Percentiles rank a stretch among this genome's conserved stretches.
Conservation (phyloP, 1,284 basidiomycete genomes). For the Acaromyces ingoldii region DNA sequence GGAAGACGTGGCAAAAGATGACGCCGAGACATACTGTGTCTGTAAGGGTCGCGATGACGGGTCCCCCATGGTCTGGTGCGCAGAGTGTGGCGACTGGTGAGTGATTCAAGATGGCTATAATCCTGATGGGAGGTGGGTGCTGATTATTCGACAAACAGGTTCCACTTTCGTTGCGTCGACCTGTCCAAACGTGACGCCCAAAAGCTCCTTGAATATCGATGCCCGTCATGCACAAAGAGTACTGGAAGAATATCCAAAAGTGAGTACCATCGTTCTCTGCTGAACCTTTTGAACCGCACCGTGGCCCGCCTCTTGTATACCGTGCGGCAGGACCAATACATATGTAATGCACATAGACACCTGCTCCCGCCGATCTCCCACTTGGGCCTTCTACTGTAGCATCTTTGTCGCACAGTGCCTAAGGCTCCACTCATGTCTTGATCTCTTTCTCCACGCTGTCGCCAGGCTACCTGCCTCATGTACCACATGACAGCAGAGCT, state of each 20-base stretch:
- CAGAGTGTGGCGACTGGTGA: conserved; percentile 45
- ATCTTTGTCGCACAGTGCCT: neutral
- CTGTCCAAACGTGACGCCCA: conserved; percentile 38
- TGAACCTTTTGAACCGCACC: too few relatives aligned
- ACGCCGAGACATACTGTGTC: conserved; percentile 37
- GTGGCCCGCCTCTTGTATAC: neutral
- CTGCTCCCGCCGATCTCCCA: conserved; percentile 1
- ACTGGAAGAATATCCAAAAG: conserved; percentile 10
- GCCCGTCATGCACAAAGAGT: conserved; percentile 22
- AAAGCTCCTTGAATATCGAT: conserved; percentile 38
- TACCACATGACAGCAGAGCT: too few relatives aligned
- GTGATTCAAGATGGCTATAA: conserved; percentile 7
- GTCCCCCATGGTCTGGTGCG: conserved; percentile 46
- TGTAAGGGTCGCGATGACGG: conserved; percentile 45
- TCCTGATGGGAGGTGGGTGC: neutral
- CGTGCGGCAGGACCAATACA: neutral
- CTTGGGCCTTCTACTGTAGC: neutral
- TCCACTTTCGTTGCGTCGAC: conserved; percentile 43
- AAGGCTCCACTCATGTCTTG: neutral
- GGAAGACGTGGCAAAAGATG: conserved; percentile 14
- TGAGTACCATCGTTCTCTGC: conserved; percentile 20
- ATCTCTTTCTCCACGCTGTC: too few relatives aligned
- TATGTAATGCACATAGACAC: neutral
- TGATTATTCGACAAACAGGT: conserved; percentile 19
- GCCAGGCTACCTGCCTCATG: too few relatives aligned